Evolutionary conservation across 139 green algal species (phyloP).

Genomic region (Chlamydomonas incerta): DNA sequence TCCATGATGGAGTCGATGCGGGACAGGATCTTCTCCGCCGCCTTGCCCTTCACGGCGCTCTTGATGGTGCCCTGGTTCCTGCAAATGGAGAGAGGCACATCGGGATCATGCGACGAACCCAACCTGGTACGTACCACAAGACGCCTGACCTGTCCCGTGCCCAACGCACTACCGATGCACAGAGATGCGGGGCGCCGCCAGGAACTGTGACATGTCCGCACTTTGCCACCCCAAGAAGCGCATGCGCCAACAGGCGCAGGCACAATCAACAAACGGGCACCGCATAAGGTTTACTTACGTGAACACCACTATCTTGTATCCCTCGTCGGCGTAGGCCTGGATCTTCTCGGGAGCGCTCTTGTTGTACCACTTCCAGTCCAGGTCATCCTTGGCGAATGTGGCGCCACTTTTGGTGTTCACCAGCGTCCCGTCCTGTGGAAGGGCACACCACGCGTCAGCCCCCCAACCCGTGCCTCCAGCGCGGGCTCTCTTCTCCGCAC

Average conservation of each 20-base stretch:
- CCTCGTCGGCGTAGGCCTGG: constrained; percentile 53
- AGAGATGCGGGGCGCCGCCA: background rate
- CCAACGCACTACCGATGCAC: too few species aligned
- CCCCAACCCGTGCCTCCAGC: too few species aligned
- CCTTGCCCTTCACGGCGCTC: constrained; percentile 65
- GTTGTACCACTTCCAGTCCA: constrained; percentile 77
- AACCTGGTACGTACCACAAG: too few species aligned
- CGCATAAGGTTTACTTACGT: constrained; percentile 53
- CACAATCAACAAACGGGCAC: too few species aligned
- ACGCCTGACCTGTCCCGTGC: too few species aligned
- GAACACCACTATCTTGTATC: constrained; percentile 82
- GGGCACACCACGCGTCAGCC: too few species aligned
- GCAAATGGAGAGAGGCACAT: background rate
- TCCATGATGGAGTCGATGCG: constrained; percentile 58
- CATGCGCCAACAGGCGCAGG: too few species aligned
- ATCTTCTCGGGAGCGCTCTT: constrained; percentile 61
- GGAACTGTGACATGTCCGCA: too few species aligned
- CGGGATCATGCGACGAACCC: too few species aligned
- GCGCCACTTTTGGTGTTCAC: constrained; percentile 63
- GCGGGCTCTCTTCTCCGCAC: too few species aligned
- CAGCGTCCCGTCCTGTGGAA: constrained; percentile 78
- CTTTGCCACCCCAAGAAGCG: too few species aligned
- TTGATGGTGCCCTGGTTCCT: constrained; percentile 85
- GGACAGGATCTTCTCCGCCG: constrained; percentile 63
- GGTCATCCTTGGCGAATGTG: constrained; percentile 52